Base-by-base conservation (phyloP, 2,329 filamentous ascomycete species). In the Cordyceps cicadae region DNA sequence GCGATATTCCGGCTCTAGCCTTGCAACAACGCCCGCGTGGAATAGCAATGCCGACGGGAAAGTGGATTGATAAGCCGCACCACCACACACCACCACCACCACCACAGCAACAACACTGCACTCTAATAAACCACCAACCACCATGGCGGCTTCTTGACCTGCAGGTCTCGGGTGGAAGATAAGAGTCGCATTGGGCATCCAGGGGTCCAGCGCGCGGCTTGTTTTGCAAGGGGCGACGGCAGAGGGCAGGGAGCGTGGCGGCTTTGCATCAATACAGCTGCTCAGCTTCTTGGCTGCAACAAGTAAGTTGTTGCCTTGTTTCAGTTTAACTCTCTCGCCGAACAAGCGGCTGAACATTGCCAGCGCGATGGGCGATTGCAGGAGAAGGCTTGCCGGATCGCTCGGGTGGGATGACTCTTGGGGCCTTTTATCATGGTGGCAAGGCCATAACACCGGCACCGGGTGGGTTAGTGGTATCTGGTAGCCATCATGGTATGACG, bases 161-260 rank as follows among this genome's bases (percentile, higher is more conserved):
- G 55, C 46, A 58, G 32, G 55, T 51, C 24, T 58, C 55, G 55
- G 55, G 32, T 50, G 55, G 8, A 12, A 58, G 55, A 58, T 58
- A 58, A 58, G 54, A 58, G 45, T 54, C 8, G n/a, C 32, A 50
- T 56, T 39, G 55, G 24, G 46, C 45, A 58, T 58, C 46, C 24
- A 17, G 41, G 34, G 45, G 32, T 41, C 55, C 54, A 41, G 26
- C 3, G n/a, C n/a, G n/a, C n/a, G 29, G 11, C 43, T 7, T 14
- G n/a, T 21, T 15, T 37, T n/a, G 6, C 11, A 15, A 8, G 29
- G 11, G 9, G 29, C 6, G 19, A 32, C 19, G 45, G 11, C 9
- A 50, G 8, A 43, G n/a, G 39, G 39, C 39, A 43, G 15, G 39
- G 39, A 43, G 15, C 15, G 3, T 43, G 14, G 39, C 39, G 14